A percentile compares a stretch with the other conserved stretches of the same genome.
Conservation (phyloP, 2,329 filamentous ascomycete genomes). For the Nigrospora sphaerica region DNA sequence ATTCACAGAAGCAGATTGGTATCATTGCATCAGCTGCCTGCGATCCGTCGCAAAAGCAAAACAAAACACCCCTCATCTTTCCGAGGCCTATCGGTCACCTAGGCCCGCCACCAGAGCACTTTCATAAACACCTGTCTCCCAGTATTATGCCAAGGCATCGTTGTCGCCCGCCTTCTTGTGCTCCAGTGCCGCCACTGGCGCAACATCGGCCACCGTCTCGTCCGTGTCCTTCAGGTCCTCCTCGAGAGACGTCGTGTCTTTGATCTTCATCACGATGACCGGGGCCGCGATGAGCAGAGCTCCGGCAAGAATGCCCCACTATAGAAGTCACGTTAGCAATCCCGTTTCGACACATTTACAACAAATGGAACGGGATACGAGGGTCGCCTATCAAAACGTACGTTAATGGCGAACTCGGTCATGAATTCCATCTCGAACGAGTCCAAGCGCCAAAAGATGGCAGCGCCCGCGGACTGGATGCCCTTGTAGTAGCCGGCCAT, state of each 20-base stretch:
- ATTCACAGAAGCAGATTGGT: too few species aligned
- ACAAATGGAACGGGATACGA: background rate
- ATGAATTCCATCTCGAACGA: slow-evolving; percentile 55
- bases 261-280: slow-evolving; percentile 70
- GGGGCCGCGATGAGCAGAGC: slow-evolving; percentile 72
- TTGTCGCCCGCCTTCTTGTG: slow-evolving; percentile 12
- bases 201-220: slow-evolving; percentile 69
- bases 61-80: too few species aligned
- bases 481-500: slow-evolving; percentile 83
- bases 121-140: too few species aligned
- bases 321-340: slow-evolving; percentile 16
- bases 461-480: slow-evolving; percentile 80
- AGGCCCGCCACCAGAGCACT: too few species aligned
- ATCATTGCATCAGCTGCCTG: too few species aligned
- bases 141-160: too few species aligned
- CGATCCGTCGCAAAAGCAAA: too few species aligned
- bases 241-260: slow-evolving; percentile 73
- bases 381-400: slow-evolving; percentile 16
- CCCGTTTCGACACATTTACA: background rate
- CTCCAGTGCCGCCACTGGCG: slow-evolving; percentile 16
- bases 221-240: slow-evolving; percentile 81
- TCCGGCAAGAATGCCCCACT: slow-evolving; percentile 71
- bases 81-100: too few species aligned
- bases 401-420: slow-evolving; percentile 59
- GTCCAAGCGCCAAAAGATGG: slow-evolving; percentile 69